Conservation (phyloP, 1,284 basidiomycete species). For the Boletus calvinii region DNA sequence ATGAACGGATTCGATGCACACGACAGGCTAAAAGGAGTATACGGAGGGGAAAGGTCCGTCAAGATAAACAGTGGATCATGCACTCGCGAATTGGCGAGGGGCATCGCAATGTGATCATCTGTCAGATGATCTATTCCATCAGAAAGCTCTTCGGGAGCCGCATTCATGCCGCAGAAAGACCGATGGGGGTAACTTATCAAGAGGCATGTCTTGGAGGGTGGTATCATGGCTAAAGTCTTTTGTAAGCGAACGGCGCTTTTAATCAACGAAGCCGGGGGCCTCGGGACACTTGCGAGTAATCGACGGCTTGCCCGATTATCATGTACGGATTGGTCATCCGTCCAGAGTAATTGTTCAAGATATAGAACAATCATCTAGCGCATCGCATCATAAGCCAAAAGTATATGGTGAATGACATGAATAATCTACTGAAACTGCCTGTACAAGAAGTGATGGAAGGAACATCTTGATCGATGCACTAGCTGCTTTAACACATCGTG, state of each 20-base stretch:
- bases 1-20: not conserved
- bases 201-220: conserved; percentile 3
- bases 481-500: not conserved
- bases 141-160: not conserved
- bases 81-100: not conserved
- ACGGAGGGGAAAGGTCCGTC: conserved; percentile 5
- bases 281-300: not conserved
- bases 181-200: conserved; percentile 13
- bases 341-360: not conserved
- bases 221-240: not conserved
- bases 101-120: not conserved
- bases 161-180: conserved; percentile 4
- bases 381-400: not conserved
- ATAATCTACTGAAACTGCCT: not conserved
- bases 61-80: conserved; percentile 3
- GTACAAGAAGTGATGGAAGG: not conserved
- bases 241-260: conserved; percentile 1
- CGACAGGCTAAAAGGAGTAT: conserved; percentile 12
- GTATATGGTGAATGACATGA: not conserved
- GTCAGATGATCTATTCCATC: conserved; percentile 1
- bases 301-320: too few species aligned
- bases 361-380: not conserved
- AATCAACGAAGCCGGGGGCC: not conserved
- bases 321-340: too few species aligned
- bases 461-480: not conserved